These are phyloP conservation scores for Lonicera japonica DNA, from an alignment of 129 eudicot genomes.

Conservation along the genomic window DNA sequence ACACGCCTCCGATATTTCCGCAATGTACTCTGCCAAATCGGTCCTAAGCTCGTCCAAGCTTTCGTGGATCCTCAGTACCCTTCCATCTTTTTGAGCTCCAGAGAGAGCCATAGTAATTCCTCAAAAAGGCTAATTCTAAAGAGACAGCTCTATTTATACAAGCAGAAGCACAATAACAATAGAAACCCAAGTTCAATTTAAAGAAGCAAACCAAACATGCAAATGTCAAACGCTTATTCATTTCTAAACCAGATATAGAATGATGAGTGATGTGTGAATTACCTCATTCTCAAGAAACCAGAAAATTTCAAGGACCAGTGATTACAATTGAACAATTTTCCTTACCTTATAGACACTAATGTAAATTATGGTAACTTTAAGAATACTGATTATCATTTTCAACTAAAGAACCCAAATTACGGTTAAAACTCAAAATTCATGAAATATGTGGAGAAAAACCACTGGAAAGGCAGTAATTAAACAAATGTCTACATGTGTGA, in stretches of 20 bases:
- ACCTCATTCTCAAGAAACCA: background rate
- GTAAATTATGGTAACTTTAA: conserved; percentile 5
- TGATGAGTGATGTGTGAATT: background rate
- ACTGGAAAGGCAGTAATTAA: conserved; percentile 10
- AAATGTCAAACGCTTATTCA: conserved; percentile 17
- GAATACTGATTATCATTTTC: conserved; percentile 1
- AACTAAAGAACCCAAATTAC: conserved; percentile 12
- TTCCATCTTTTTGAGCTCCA: conserved; percentile 48
- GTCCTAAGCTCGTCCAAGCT: conserved; percentile 73
- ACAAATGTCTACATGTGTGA: background rate
- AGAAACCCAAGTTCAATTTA: conserved; percentile 5
- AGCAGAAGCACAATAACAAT: conserved; percentile 6
- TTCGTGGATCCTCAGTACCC: conserved; percentile 63
- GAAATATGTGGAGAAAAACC: conserved; percentile 8
- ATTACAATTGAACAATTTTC: background rate
- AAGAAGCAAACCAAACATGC: conserved; percentile 6
- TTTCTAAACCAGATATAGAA: background rate
- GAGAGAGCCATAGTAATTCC: conserved; percentile 58
- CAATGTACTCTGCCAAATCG: conserved; percentile 78
- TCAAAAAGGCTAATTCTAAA: conserved; percentile 8
- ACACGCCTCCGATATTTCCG: conserved; percentile 68
- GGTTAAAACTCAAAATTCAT: conserved; percentile 14
- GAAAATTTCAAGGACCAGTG: background rate
- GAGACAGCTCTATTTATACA: conserved; percentile 11
- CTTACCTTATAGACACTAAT: background rate